Evolutionary conservation across 352 stramenopile species (phyloP), one percentile per base, ranked within the genome.

Genomic region (Thalassiosira pacifica): DNA sequence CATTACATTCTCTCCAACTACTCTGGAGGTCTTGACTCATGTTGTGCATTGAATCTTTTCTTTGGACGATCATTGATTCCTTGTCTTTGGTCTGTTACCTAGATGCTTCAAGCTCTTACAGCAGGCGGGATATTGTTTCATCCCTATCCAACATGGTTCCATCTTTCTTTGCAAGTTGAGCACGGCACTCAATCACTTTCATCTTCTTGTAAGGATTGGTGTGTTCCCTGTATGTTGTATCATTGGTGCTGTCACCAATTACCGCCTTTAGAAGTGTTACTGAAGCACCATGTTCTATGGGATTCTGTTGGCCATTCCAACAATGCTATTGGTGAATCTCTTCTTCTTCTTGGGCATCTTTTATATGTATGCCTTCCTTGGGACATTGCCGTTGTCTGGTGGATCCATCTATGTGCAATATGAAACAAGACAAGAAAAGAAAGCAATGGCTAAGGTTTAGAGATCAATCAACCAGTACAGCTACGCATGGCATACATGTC

Each of bases 191-290:
- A 10, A 57, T 57, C 45, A 57, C 45, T n/a, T 57, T 6, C 45
- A 57, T 57, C 13, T 57, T 57, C 45, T 57, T 57, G 13, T 57
- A 57, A n/a, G 45, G 45, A 57, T 57, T 57, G 45, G 16, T 22
- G 4, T 5, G 4, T 8, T n/a, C n/a, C n/a, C n/a, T n/a, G n/a
- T n/a, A n/a, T n/a, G 16, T n/a, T 22, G 6, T 19, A 8, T 57
- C 45, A 57, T 57, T 57, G 13, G 18, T 57, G 37, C 6, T 48
- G 37, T 48, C 37, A 6, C 24, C 45, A n/a, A 24, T 19, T n/a
- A n/a, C 45, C 5, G 24, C 45, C 18, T 6, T 19, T 57, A 4
- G 45, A 22, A n/a, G 6, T 6, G 45, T 8, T 57, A 19, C 13
- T 19, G 24, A 10, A 3, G 4, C 45, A 57, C 5, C 45, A n/a